These are phyloP conservation scores for Medicago lupulina DNA, from an alignment of 306 rosid species.

Conservation along the genomic window DNA sequence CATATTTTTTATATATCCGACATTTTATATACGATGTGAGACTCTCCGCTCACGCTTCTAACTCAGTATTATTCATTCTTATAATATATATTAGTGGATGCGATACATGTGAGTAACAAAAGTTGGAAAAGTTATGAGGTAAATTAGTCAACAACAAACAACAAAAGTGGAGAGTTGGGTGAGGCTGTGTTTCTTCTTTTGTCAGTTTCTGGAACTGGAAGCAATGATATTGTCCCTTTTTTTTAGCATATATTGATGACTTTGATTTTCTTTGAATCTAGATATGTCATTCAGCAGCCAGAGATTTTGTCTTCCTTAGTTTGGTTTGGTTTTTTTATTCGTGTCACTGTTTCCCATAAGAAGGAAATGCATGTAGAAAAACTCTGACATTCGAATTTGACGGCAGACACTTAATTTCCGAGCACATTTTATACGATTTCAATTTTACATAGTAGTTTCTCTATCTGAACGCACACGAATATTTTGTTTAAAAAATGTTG, in stretches of 20 bases:
- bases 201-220: constrained; percentile 8
- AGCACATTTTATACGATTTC: too few relatives aligned
- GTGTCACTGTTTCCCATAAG: neutral
- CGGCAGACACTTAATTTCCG: too few relatives aligned
- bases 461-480: too few relatives aligned
- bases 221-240: neutral
- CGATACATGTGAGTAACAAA: neutral
- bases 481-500: too few relatives aligned
- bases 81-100: neutral
- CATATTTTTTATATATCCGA: too few relatives aligned
- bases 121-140: constrained; percentile 24
- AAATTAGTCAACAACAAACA: constrained; percentile 39
- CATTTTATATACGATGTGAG: too few relatives aligned
- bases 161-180: constrained; percentile 28
- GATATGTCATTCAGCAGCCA: constrained; percentile 19
- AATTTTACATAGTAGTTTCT: too few relatives aligned
- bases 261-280: constrained; percentile 6
- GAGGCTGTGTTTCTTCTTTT: constrained; percentile 34
- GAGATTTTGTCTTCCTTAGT: constrained; percentile 9
- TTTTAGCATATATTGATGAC: neutral
- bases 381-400: too few relatives aligned
- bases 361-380: neutral
- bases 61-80: too few relatives aligned
- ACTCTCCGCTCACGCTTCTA: too few relatives aligned
- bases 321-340: constrained; percentile 7